Percentiles rank a stretch among this genome's conserved stretches.
These are phyloP conservation scores for Serendipita indica DNA, from an alignment of 768 basidiomycete genomes.

Conservation along the genomic window DNA sequence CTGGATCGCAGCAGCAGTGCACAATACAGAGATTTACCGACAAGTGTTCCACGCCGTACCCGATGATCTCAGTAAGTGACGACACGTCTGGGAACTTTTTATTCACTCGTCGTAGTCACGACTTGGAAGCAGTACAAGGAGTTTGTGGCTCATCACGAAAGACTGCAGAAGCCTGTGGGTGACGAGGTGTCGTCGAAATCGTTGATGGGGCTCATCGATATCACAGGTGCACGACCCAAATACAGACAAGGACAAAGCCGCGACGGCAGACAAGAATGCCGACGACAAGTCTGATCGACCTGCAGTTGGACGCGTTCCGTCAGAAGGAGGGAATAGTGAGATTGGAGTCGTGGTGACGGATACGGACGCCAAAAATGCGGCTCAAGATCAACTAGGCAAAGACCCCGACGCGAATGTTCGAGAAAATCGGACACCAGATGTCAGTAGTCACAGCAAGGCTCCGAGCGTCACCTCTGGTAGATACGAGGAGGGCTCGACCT, in stretches of 20 bases:
- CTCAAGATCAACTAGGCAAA: not conserved
- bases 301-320: slow-evolving; percentile 40
- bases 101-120: slow-evolving; percentile 30
- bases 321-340: slow-evolving; percentile 29
- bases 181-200: not conserved
- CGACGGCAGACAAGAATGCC: slow-evolving; percentile 21
- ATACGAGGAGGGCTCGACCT: not conserved
- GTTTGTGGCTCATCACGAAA: slow-evolving; percentile 61
- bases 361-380: not conserved
- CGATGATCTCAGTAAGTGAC: slow-evolving; percentile 44
- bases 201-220: not conserved
- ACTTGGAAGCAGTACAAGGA: slow-evolving; percentile 96
- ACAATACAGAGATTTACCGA: slow-evolving; percentile 92
- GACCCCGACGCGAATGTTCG: not conserved
- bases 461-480: slow-evolving; percentile 1
- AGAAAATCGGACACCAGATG: not conserved
- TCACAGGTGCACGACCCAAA: too few species aligned
- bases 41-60: slow-evolving; percentile 91
- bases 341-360: not conserved
- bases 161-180: slow-evolving; percentile 51
- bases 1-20: slow-evolving; percentile 75
- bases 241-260: slow-evolving; percentile 16
- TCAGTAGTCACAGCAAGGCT: not conserved
- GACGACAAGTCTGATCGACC: slow-evolving; percentile 1
- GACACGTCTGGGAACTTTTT: not conserved